These are phyloP conservation scores for Xerocomus brunneocitrinus DNA, from an alignment of 768 basidiomycete genomes.

Conservation along the genomic window DNA sequence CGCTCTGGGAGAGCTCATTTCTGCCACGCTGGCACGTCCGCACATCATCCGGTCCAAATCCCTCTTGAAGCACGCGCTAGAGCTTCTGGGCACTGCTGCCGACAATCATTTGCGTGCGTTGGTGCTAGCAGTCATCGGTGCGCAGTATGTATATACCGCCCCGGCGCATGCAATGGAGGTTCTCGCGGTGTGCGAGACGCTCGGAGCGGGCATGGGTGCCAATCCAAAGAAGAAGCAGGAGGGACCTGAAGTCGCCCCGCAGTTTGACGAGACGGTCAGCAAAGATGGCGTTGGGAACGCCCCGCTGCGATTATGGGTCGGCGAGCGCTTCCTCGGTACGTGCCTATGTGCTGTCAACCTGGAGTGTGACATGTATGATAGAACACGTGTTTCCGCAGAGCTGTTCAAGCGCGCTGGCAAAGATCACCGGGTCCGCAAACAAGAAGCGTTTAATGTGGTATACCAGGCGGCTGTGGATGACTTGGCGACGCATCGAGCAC, in stretches of 20 bases:
- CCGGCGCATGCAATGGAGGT: constrained; percentile 64
- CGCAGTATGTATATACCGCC: constrained; percentile 69
- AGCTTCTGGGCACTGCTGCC: constrained; percentile 49
- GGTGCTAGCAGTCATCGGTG: constrained; percentile 60
- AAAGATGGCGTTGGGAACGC: constrained; percentile 52
- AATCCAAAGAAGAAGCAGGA: constrained; percentile 21
- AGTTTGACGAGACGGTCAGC: constrained; percentile 4
- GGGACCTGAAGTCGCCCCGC: background rate
- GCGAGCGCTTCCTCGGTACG: constrained; percentile 62
- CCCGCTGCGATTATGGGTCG: constrained; percentile 65
- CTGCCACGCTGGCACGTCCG: constrained; percentile 17
- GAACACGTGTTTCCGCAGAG: constrained; percentile 34
- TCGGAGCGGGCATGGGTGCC: constrained; percentile 65
- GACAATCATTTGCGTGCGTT: constrained; percentile 75
- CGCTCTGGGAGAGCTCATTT: constrained; percentile 13
- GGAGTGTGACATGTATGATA: background rate
- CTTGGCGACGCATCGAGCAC: constrained; percentile 11
- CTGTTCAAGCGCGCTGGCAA: constrained; percentile 56
- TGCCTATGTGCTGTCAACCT: background rate
- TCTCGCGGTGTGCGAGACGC: constrained; percentile 61
- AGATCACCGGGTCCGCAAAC: constrained; percentile 41
- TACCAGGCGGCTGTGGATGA: constrained; percentile 25
- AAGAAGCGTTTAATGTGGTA: constrained; percentile 40
- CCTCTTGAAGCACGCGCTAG: constrained; percentile 56
- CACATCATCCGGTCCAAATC: constrained; percentile 30